Base-by-base conservation (phyloP, 805 yeast species). In the Sporopachydermia quercuum region DNA sequence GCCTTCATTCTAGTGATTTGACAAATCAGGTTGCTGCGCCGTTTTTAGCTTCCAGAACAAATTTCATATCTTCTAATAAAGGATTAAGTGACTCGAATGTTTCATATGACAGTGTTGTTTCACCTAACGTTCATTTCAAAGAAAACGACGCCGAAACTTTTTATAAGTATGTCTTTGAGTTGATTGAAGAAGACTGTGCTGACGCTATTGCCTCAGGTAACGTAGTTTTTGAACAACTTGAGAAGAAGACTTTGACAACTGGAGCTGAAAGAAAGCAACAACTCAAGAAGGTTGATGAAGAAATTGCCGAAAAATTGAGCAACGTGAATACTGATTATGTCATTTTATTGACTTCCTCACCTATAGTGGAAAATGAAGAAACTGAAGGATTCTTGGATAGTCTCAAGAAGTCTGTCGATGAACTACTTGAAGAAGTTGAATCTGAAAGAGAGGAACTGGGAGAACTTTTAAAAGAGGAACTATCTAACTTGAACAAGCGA, bases 1-100 rank as follows among this genome's bases (percentile, higher is more conserved):
- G 50, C 5, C 45, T 51, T 14, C 56, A 52, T 38, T 44, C 49
- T 23, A 41, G 48, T 16, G 56, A 51, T 43, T 45, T 51, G 35
- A 40, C 46, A 14, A 42, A 45, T 15, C 19, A 41, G n/a, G 34
- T 42, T 14, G 34, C 46, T 36, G 41, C 50, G 18, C 52, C 55
- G 8, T 23, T 23, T n/a, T n/a, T 23, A n/a, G 30, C 30, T 8
- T 23, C 30, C n/a, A n/a, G 8, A 23, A 23, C 30, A 8, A 8
- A 23, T 8, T n/a, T 23, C n/a, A n/a, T 23, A n/a, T 23, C 30
- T 8, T 8, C 30, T 23, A n/a, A 23, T 8, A 23, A n/a, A 8
- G n/a, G 30, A 8, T 8, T 8, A 8, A n/a, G n/a, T 23, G n/a
- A 8, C 13, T n/a, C 30, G 8, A n/a, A 23, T 8, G 30, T 8